Evolutionary conservation across 257 asterid species (phyloP).

Genomic region (Salvia hispanica): DNA sequence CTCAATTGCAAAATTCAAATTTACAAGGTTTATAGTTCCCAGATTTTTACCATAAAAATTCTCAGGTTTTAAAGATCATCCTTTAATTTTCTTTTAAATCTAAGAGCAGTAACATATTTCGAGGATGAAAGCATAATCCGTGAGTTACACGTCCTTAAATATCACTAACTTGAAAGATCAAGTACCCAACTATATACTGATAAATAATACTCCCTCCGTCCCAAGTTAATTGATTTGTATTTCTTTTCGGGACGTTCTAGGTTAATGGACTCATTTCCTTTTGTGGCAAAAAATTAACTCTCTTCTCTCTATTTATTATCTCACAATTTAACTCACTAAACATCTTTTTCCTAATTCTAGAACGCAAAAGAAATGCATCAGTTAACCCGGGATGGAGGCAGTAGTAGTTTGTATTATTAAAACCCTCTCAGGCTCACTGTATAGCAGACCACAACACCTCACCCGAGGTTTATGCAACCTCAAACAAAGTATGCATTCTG

Average conservation of each 20-base stretch:
- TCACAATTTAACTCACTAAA: no score
- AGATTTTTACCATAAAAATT: neutral
- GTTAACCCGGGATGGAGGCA: no score
- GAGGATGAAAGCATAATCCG: conserved; percentile 8
- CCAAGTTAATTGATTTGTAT: no score
- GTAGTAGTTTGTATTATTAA: neutral
- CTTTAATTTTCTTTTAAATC: neutral
- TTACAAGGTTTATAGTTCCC: conserved; percentile 2
- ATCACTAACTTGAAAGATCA: conserved; percentile 7
- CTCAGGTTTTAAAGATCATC: neutral
- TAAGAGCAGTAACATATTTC: neutral
- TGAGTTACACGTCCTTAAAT: neutral
- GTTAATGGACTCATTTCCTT: no score
- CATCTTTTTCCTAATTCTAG: no score
- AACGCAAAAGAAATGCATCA: no score
- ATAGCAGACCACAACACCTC: conserved; percentile 14
- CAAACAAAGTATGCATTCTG: neutral
- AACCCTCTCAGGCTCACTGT: conserved; percentile 20
- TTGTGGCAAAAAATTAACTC: no score
- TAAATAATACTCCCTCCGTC: neutral
- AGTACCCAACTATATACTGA: conserved; percentile 4
- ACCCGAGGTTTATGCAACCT: conserved; percentile 25
- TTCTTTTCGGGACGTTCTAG: no score
- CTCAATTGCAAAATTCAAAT: neutral
- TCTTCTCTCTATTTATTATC: no score